Base-by-base conservation (phyloP, 1,284 basidiomycete species). In the Leccinum pseudoinsigne region DNA sequence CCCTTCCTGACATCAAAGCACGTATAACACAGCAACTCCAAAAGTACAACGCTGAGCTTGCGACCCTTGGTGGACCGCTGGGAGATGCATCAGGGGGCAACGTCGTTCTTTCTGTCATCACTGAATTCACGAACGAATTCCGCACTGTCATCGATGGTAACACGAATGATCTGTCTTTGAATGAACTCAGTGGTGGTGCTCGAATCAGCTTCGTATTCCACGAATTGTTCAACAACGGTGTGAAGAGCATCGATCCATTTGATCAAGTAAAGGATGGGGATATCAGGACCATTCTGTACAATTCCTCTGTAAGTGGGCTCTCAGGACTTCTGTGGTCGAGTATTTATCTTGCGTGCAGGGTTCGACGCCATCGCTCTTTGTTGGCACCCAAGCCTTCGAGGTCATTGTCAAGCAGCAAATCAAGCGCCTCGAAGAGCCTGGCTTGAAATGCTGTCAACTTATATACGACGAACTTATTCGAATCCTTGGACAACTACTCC, bases 381-480 rank as follows among this genome's bases (percentile, higher is more conserved):
- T 98, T 58, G 95, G 95, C 21, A 97, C 97, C 0, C 90, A 93
- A 64, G 97, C 97, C 2, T 98, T 98, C 70, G 96, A 98, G 76
- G 92, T 96, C 64, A 98, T 98, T 70, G 94, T 98, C 71, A 99
- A 98, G 82, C 94, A 98, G 76, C 97, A 99, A 78, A 99, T 99
- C 77, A 92, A 95, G 78, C 87, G 97, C 56, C 81, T 99, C 59
- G 97, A 98, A 74, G 97, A 98, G 12, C 97, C 97, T 4, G 84
- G 87, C 65, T 78, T 98, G 71, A 96, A 96, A 75, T 98, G 97
- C 74, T 96, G 93, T 70, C 89, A 95, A 68, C 83, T 98, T 61
- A 92, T 98, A 2, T 98, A 98, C 70, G 97, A 98, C 72, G 97
- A 98, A 76, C 84, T 99, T 55, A 97, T 97, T 71, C 88, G 97